These are phyloP conservation scores for Stereocaulon alpinum DNA, from an alignment of 495 filamentous ascomycete genomes.

Conservation along the genomic window DNA sequence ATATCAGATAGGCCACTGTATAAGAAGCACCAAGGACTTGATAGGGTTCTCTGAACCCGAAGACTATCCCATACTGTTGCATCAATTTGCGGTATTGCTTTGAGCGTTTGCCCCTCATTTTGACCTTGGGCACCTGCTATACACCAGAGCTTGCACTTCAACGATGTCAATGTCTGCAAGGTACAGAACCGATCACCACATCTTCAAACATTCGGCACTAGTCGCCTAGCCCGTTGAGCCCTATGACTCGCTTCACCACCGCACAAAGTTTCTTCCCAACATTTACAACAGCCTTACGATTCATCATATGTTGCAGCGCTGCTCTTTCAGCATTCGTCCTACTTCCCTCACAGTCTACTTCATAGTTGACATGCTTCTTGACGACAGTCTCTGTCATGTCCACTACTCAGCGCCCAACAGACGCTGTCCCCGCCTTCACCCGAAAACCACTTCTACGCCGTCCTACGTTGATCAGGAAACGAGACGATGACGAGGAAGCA, in stretches of 20 bases:
- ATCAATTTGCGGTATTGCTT: conserved; percentile 97
- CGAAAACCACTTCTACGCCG: conserved; percentile 15
- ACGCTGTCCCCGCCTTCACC: conserved; percentile 1
- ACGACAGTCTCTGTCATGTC: neutral
- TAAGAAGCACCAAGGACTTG: conserved; percentile 62
- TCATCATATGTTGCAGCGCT: neutral
- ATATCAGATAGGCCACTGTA: neutral
- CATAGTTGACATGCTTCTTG: conserved; percentile 6
- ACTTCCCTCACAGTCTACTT: neutral
- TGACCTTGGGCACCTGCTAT: neutral
- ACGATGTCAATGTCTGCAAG: neutral
- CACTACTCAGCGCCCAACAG: conserved; percentile 4
- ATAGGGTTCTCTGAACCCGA: conserved; percentile 85
- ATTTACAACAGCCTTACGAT: neutral
- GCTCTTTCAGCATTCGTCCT: neutral
- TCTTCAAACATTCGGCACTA: neutral
- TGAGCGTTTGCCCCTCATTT: conserved; percentile 81
- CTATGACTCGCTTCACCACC: conserved; percentile 1
- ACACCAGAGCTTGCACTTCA: neutral
- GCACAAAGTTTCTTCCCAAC: neutral
- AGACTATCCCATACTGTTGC: conserved; percentile 73
- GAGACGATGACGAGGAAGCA: conserved; percentile 30
- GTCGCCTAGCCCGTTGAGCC: neutral
- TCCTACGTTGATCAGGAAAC: conserved; percentile 21
- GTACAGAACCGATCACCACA: neutral